Evolutionary conservation across 2,329 filamentous ascomycete genomes (phyloP).

Genomic region (Helotiales sp.): DNA sequence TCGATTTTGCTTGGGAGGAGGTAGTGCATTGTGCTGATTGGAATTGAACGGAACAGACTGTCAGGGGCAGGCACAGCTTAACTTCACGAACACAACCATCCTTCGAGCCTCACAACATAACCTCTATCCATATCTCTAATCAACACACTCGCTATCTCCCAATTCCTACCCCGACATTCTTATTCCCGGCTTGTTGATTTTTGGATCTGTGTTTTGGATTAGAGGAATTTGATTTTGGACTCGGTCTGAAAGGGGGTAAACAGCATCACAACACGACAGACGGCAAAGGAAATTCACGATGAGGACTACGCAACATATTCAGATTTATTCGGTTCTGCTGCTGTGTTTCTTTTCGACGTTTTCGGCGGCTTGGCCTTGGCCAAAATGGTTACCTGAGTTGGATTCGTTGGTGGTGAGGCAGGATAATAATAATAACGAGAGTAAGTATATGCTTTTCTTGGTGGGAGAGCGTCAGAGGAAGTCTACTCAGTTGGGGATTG

Average conservation of each 20-base stretch:
- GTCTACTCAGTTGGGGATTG: background rate
- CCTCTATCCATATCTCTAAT: background rate
- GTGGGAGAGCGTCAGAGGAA: background rate
- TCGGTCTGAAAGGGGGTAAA: slow-evolving; percentile 29
- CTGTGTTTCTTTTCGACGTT: slow-evolving; percentile 52
- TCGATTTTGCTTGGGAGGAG: slow-evolving; percentile 21
- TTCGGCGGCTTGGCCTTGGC: slow-evolving; percentile 57
- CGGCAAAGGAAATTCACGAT: slow-evolving; percentile 45
- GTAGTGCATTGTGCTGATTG: slow-evolving; percentile 14
- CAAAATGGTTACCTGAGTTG: slow-evolving; percentile 58
- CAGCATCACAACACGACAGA: slow-evolving; percentile 22
- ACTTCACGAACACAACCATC: slow-evolving; percentile 15
- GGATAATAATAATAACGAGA: slow-evolving; percentile 44
- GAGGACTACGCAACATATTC: slow-evolving; percentile 54
- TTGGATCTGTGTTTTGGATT: too few species aligned
- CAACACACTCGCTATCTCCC: background rate
- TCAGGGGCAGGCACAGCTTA: slow-evolving; percentile 17
- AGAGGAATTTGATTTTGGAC: slow-evolving; percentile 6
- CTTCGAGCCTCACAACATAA: slow-evolving; percentile 1
- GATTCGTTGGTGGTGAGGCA: slow-evolving; percentile 58
- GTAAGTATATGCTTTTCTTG: slow-evolving; percentile 1
- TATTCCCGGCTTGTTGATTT: background rate
- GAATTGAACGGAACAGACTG: slow-evolving; percentile 3
- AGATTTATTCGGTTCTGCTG: slow-evolving; percentile 55
- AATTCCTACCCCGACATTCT: background rate